Evolutionary conservation across 306 rosid species (phyloP), one percentile per base, ranked within the genome.

Genomic region (Hippophae tibetana): DNA sequence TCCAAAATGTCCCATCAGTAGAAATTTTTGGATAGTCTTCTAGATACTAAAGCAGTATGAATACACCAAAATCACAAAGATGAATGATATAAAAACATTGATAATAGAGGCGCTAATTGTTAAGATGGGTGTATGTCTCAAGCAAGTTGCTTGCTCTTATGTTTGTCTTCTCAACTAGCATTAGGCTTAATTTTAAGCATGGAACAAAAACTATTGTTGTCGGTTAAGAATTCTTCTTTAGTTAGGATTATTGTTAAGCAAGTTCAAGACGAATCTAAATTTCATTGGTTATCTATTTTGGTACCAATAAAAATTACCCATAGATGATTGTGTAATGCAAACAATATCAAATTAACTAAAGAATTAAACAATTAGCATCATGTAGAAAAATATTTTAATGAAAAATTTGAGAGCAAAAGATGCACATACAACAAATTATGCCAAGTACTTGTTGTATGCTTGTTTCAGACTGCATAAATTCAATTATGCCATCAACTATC

Each of bases 401-500:
- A 41, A 60, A 23, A 50, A 50, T 23, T 40, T 54, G 8, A 42
- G 23, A 18, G 61, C 52, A 62, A 65, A 27, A 56, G 47, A 27
- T 4, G 58, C 43, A 58, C 25, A 76, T 61, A 43, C n/a, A 18
- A 55, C 38, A 67, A 50, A 52, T 13, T 38, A 69, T 50, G n/a
- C 52, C 64, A 41, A 66, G 26, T 78, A 92, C 99, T 93, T 67
- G 93, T 57, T 72, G 79, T 18, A 56, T 81, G 69, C 76, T 80
- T 64, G 56, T 71, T 71, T 82, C 95, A 57, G 82, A 74, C 61
- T 90, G 89, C 80, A 80, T 78, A 68, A 68, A 60, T 72, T 83
- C 86, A 2, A 92, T 70, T 65, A 92, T 58, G 40, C 85, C 86
- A 43, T 86, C 93, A 71, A 86, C 59, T 43, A 85, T 84, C 99